These are phyloP conservation scores for Cyanodermella asteris DNA, from an alignment of 2,329 filamentous ascomycete species.

Conservation along the genomic window DNA sequence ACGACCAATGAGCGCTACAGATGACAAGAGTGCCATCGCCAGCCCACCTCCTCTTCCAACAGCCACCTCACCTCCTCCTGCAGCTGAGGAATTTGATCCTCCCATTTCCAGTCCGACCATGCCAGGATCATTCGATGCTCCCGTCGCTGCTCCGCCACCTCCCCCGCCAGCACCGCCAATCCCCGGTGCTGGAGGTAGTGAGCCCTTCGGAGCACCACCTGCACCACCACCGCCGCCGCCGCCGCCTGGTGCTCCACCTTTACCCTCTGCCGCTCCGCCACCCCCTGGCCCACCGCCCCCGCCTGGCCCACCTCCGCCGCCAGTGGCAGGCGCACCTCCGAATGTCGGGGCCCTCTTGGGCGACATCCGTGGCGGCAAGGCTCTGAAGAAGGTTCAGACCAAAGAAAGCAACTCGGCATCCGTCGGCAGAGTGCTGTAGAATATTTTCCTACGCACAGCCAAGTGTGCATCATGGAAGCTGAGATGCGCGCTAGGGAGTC, in stretches of 20 bases:
- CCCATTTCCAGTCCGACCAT: too few relatives aligned
- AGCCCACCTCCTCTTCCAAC: conserved; percentile 24
- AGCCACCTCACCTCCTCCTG: conserved; percentile 22
- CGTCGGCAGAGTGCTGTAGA: conserved; percentile 53
- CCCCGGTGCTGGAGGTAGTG: conserved; percentile 11
- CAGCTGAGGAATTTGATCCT: too few relatives aligned
- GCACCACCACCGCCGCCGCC: conserved; percentile 14
- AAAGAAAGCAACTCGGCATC: conserved; percentile 58
- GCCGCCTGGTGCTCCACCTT: conserved; percentile 9
- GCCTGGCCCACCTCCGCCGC: conserved; percentile 9
- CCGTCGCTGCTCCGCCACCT: conserved; percentile 14
- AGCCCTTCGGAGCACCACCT: too few relatives aligned
- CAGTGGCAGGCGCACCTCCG: conserved; percentile 25
- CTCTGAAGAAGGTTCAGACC: conserved; percentile 70
- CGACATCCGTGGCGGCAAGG: conserved; percentile 61
- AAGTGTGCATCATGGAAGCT: too few relatives aligned
- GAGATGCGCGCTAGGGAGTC: too few relatives aligned
- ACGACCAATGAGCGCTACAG: conserved; percentile 63
- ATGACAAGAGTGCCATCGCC: conserved; percentile 34
- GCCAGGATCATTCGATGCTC: conserved; percentile 18
- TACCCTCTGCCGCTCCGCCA: conserved; percentile 19
- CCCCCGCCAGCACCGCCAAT: conserved; percentile 15
- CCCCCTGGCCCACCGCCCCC: conserved; percentile 20
- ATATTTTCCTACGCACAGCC: too few relatives aligned
- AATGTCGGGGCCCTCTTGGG: conserved; percentile 45